Conservation (phyloP, 1,284 basidiomycete genomes). For the Vanrija sp. region DNA sequence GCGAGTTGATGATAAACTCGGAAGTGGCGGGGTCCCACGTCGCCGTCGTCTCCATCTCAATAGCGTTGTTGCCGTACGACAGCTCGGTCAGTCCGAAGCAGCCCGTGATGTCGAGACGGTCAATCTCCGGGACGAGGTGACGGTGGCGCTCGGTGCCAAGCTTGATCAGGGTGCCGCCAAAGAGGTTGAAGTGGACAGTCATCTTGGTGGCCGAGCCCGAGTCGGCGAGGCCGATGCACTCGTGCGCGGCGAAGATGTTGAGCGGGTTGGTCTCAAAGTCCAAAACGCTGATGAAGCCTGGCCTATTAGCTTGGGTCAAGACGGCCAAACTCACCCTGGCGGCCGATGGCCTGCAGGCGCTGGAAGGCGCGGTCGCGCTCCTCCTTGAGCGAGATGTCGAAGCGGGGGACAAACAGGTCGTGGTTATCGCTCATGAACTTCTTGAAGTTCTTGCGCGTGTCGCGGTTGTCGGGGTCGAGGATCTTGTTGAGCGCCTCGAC, state of each 20-base stretch:
- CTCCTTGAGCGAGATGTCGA: conserved; percentile 13
- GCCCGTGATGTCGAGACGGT: conserved; percentile 4
- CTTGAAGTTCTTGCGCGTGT: conserved; percentile 8
- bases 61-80: conserved; percentile 8
- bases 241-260: conserved; percentile 16
- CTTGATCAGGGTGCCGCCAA: conserved; percentile 13
- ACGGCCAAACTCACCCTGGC: neutral
- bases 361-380: conserved; percentile 11
- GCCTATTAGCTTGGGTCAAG: no score
- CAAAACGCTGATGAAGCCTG: conserved; percentile 4
- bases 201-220: conserved; percentile 7
- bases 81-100: conserved; percentile 13
- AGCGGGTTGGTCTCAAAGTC: conserved; percentile 18
- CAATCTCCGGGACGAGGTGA: conserved; percentile 5
- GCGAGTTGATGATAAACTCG: conserved; percentile 13
- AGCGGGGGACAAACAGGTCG: conserved; percentile 13
- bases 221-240: conserved; percentile 11
- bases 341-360: conserved; percentile 4
- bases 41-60: conserved; percentile 17
- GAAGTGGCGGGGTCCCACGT: conserved; percentile 1
- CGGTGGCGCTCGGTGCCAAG: conserved; percentile 17
- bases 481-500: conserved; percentile 9
- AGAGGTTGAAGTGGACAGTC: conserved; percentile 17
- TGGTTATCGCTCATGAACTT: conserved; percentile 4
- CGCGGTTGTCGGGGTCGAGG: conserved; percentile 16